Percentiles rank a stretch among this genome's conserved stretches.
Conservation (phyloP, 306 rosid species). For the Pyrus bretschneideri region DNA sequence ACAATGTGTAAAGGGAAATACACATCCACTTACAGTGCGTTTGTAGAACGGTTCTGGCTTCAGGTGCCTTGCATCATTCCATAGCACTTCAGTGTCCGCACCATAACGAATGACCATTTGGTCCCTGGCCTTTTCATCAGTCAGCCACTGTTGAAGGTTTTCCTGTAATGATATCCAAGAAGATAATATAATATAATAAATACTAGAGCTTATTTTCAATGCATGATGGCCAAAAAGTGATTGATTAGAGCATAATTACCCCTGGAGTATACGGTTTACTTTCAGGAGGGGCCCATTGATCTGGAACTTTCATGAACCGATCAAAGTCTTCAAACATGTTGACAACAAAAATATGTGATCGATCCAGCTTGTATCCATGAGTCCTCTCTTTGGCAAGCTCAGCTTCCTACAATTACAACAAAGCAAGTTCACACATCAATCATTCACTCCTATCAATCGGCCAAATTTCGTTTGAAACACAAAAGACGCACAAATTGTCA, state of each 20-base stretch:
- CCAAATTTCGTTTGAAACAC: background rate
- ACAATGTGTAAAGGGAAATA: background rate
- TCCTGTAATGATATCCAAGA: slow-evolving; percentile 40
- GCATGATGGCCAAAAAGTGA: background rate
- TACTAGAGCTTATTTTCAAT: background rate
- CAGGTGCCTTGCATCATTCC: slow-evolving; percentile 83
- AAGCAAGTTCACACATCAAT: background rate
- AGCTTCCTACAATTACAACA: slow-evolving; percentile 53
- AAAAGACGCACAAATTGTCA: background rate
- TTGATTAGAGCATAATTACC: slow-evolving; percentile 28
- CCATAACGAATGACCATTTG: slow-evolving; percentile 91
- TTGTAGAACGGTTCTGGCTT: slow-evolving; percentile 83
- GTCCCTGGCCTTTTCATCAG: slow-evolving; percentile 85
- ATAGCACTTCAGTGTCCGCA: slow-evolving; percentile 77
- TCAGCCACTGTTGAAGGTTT: slow-evolving; percentile 87
- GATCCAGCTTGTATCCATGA: slow-evolving; percentile 81
- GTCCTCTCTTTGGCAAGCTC: slow-evolving; percentile 89
- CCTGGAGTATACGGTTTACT: slow-evolving; percentile 54
- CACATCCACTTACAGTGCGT: slow-evolving; percentile 50
- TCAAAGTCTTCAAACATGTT: slow-evolving; percentile 82
- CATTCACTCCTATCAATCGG: background rate
- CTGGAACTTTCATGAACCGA: slow-evolving; percentile 71
- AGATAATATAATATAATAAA: background rate
- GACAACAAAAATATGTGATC: slow-evolving; percentile 63
- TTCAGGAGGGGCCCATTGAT: slow-evolving; percentile 89